Base-by-base conservation (phyloP, 805 yeast species). In the Pichia deserticola region DNA sequence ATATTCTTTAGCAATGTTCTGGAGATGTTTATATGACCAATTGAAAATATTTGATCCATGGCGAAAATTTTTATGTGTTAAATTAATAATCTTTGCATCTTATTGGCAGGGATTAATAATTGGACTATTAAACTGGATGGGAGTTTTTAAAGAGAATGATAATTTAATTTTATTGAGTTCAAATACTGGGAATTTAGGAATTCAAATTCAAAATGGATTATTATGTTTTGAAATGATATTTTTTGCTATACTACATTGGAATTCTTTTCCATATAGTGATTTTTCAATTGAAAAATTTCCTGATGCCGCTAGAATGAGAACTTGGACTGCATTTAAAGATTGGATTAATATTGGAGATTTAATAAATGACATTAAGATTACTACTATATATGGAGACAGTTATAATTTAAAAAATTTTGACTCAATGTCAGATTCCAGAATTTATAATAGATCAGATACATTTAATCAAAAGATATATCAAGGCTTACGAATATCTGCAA, bases 71-170 rank as follows among this genome's bases (percentile, higher is more conserved):
- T 64, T 93, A 38, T 89, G 97, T 68, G 96, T 93, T 43, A 93
- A 93, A 62, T 74, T 89, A 54, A 89, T 93, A 48, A 90, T 93
- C 44, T 93, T 93, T 73, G 98, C 97, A 28, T 86, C 96, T n/a
- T 93, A 89, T 64, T 93, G 99, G 99, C 99, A 93, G 63, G 89
- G 95, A 0, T 68, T 85, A 8, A 55, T 82, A 1, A 68, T 86
- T 42, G 79, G 81, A 5, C 60, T 79, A 1, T 59, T 84, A 41
- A 70, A 76, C 67, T 70, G 74, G 60, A 56, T 75, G 58, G 76
- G 82, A 48, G 45, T 72, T 40, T 56, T 79, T 53, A 51, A 64
- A 40, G 57, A 69, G 47, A 60, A 68, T 59, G n/a, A 45, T 5
- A 10, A 12, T 4, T 3, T 34, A 7, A 10, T 28, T 4, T 47